Base-by-base conservation (phyloP, 106 monocot genomes). In the Allium cepa region DNA sequence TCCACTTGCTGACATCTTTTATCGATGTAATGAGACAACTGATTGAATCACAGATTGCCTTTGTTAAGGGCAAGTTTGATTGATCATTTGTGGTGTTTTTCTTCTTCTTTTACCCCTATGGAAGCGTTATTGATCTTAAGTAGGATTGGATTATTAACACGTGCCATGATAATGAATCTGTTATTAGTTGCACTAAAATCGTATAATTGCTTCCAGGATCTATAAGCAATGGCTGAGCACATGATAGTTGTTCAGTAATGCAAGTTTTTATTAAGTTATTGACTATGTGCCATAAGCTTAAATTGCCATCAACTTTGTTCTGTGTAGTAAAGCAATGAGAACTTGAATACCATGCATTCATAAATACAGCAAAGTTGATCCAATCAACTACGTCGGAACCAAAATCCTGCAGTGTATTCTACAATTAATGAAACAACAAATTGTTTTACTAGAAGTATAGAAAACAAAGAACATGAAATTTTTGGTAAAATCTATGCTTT, bases 41-140 rank as follows among this genome's bases (percentile, higher is more conserved):
- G 17, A 92, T 67, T 10, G 96, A 85, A 56, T 22, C 46, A 14
- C 67, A 73, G 22, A 87, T 45, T 11, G 73, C 75, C 27, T 64
- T 62, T 49, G 73, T 50, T 49, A 70, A 72, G 1, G 63, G 84
- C 2, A 49, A 52, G 62, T 78, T 80, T 10, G 26, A 28, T 13
- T 77, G 74, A 66, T 84, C 80, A 0, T 17, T 11, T 0, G 70
- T 1, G 26, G 71, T 66, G 50, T 64, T 47, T 79, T 80, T 97
- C 88, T 81, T 95, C 88, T 92, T 97, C 62, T 97, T 97, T 77
- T 76, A 89, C 68, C 85, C 92, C 47, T 89, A 80, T 3, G 63
- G 73, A 57, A 89, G 92, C 70, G 75, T 22, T 63, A 86, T 36
- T 26, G 84, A 80, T 79, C 73, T 84, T 11, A 90, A 36, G 61